Evolutionary conservation across 495 filamentous ascomycete species (phyloP).

Genomic region (Penicillium argentinense): DNA sequence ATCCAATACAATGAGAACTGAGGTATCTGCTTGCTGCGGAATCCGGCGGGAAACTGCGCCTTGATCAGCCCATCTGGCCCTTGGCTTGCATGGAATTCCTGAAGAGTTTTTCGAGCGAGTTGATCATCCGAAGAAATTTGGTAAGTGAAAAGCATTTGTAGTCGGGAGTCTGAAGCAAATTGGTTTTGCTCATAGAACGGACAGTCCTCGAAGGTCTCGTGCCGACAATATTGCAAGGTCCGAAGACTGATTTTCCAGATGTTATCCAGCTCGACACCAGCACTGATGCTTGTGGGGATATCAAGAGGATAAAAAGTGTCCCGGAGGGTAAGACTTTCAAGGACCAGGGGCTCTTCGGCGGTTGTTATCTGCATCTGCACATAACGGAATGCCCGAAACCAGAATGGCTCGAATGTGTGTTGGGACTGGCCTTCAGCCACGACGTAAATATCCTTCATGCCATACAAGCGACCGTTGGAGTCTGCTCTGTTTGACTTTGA

Average conservation of each 20-base stretch:
- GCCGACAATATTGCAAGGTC: slow-evolving; percentile 27
- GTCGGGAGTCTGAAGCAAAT: slow-evolving; percentile 24
- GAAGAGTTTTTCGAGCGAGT: slow-evolving; percentile 23
- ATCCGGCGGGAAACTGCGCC: slow-evolving; percentile 23
- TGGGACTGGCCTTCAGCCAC: slow-evolving; percentile 4
- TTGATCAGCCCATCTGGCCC: slow-evolving; percentile 23
- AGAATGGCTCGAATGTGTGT: slow-evolving; percentile 24
- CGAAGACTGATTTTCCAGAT: slow-evolving; percentile 27
- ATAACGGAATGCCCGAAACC: slow-evolving; percentile 32
- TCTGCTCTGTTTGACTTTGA: slow-evolving; percentile 17
- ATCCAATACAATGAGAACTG: slow-evolving; percentile 29
- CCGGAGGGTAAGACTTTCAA: slow-evolving; percentile 10
- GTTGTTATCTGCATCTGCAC: slow-evolving; percentile 18
- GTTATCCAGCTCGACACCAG: slow-evolving; percentile 5
- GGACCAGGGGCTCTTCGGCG: background rate
- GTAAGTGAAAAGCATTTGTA: slow-evolving; percentile 28
- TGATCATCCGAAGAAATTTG: slow-evolving; percentile 26
- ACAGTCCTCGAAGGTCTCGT: slow-evolving; percentile 33
- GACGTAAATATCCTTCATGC: slow-evolving; percentile 23
- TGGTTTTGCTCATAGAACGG: slow-evolving; percentile 37
- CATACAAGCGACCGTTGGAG: slow-evolving; percentile 14
- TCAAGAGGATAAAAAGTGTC: slow-evolving; percentile 24
- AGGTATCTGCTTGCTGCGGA: slow-evolving; percentile 21
- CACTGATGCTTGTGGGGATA: slow-evolving; percentile 15
- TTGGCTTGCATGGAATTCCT: slow-evolving; percentile 26